A percentile compares a stretch with the other conserved stretches of the same genome.
Conservation (phyloP, 306 rosid species). For the Lathyrus aphaca region DNA sequence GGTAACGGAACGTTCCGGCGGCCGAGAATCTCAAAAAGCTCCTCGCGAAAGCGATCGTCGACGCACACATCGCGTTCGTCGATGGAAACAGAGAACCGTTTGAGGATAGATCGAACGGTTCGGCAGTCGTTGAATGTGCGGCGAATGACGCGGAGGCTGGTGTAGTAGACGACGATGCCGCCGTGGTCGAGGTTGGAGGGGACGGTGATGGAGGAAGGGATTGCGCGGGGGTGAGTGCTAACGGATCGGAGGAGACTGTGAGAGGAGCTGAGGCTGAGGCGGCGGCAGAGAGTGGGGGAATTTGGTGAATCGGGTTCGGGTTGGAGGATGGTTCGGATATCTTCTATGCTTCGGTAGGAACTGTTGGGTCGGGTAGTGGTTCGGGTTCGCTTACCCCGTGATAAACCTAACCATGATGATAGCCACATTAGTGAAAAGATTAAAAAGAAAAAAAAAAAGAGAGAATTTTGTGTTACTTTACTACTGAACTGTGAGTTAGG, state of each 20-base stretch:
- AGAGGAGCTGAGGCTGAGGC: constrained; percentile 50
- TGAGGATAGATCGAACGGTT: constrained; percentile 65
- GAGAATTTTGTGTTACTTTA: background rate
- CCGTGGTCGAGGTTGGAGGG: constrained; percentile 56
- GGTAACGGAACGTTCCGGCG: constrained; percentile 54
- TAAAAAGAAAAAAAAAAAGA: background rate
- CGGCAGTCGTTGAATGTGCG: constrained; percentile 78
- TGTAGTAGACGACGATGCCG: constrained; percentile 61
- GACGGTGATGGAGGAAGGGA: constrained; percentile 1
- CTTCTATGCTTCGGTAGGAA: constrained; percentile 61
- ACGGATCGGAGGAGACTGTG: constrained; percentile 56
- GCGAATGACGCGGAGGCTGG: constrained; percentile 86
- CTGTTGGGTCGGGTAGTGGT: constrained; percentile 29
- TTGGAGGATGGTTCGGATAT: constrained; percentile 58
- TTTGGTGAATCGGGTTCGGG: constrained; percentile 52
- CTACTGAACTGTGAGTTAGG: background rate
- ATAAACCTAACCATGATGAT: constrained; percentile 61
- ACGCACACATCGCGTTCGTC: constrained; percentile 90
- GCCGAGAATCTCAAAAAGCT: constrained; percentile 58
- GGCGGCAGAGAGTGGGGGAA: constrained; percentile 67
- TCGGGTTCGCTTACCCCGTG: constrained; percentile 38
- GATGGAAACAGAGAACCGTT: constrained; percentile 53
- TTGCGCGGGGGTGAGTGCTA: constrained; percentile 28
- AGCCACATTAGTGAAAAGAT: constrained; percentile 57
- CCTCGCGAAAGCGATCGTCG: constrained; percentile 59